Evolutionary conservation across 1,139 yeast species (phyloP).

Genomic region (Saccharomyces hybrid): DNA sequence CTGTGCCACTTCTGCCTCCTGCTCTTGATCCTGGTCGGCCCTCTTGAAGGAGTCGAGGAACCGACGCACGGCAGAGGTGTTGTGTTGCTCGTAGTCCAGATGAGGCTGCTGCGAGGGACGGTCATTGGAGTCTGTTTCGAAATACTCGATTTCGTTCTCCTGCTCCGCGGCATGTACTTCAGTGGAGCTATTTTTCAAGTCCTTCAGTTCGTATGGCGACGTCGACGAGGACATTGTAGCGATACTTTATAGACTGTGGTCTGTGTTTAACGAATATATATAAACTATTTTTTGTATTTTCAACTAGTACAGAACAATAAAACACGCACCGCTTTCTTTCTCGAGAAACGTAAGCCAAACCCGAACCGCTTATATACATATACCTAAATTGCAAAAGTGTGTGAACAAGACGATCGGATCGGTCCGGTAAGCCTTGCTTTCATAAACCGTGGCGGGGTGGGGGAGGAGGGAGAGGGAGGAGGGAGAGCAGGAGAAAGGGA

Average conservation of each 20-base stretch:
- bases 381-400: too few relatives aligned
- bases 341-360: too few relatives aligned
- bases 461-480: too few relatives aligned
- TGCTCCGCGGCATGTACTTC: slow-evolving; percentile 12
- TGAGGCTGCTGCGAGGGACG: not conserved
- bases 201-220: slow-evolving; percentile 10
- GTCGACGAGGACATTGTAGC: not conserved
- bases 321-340: too few relatives aligned
- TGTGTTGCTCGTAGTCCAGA: not conserved
- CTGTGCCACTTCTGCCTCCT: not conserved
- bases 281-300: too few relatives aligned
- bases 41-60: slow-evolving; percentile 28
- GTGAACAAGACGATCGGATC: too few relatives aligned
- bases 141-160: slow-evolving; percentile 15
- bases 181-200: slow-evolving; percentile 6
- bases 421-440: too few relatives aligned
- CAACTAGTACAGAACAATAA: too few relatives aligned
- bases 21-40: slow-evolving; percentile 11
- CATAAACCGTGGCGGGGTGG: too few relatives aligned
- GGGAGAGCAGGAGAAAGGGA: not conserved
- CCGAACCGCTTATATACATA: too few relatives aligned
- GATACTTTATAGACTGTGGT: not conserved
- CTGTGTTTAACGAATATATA: too few relatives aligned
- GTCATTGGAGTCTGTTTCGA: slow-evolving; percentile 6
- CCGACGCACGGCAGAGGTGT: slow-evolving; percentile 8